Conservation (phyloP, 306 rosid genomes). For the Dryas alaskensis region DNA sequence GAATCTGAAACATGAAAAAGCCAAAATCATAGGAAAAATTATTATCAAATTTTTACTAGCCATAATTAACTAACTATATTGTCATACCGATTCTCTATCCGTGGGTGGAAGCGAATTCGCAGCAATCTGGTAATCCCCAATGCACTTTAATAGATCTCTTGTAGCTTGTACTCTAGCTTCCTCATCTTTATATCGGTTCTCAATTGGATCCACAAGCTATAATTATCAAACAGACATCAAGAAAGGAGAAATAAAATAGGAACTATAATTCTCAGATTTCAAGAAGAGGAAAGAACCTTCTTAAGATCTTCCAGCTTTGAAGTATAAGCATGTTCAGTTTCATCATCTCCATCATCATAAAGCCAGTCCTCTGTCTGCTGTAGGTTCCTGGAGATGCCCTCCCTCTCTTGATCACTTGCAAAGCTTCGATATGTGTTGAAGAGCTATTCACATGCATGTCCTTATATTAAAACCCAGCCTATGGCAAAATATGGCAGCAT, state of each 20-base stretch:
- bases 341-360: slow-evolving; percentile 92
- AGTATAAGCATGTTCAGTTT: slow-evolving; percentile 63
- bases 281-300: slow-evolving; percentile 51
- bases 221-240: slow-evolving; percentile 17
- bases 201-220: slow-evolving; percentile 74
- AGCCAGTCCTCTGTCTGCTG: slow-evolving; percentile 92
- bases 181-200: slow-evolving; percentile 60
- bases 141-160: slow-evolving; percentile 38
- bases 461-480: slow-evolving; percentile 26
- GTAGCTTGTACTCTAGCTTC: slow-evolving; percentile 66
- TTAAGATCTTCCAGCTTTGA: slow-evolving; percentile 69
- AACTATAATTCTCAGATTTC: slow-evolving; percentile 16
- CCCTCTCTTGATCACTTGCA: slow-evolving; percentile 71
- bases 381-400: slow-evolving; percentile 63
- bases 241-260: slow-evolving; percentile 23
- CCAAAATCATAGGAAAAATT: slow-evolving; percentile 10
- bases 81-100: slow-evolving; percentile 39
- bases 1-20: slow-evolving; percentile 34
- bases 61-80: not conserved
- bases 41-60: not conserved
- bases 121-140: slow-evolving; percentile 36
- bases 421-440: slow-evolving; percentile 73
- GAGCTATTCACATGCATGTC: slow-evolving; percentile 59
- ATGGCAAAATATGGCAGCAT: slow-evolving; percentile 11
- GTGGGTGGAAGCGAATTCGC: slow-evolving; percentile 36